Base-by-base conservation (phyloP, 345 rosid genomes). In the Zanthoxylum bungeanum region DNA sequence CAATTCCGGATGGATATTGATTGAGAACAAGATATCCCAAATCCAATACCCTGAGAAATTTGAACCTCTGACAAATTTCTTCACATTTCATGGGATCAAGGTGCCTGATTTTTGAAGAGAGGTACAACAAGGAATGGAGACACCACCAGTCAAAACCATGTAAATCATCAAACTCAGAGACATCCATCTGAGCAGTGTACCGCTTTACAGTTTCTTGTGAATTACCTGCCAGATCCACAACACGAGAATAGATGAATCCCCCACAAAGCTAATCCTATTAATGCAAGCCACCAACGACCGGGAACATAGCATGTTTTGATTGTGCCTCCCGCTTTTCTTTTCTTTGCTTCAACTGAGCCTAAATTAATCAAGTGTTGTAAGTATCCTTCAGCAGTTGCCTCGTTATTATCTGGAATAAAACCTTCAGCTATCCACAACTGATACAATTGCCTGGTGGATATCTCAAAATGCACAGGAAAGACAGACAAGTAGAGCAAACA, bases 391-490 rank as follows among this genome's bases (percentile, higher is more conserved):
- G 68, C 55, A 17, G 33, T 28, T 46, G 22, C 39, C 68, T 64
- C 36, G 17, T 33, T 63, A n/a, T 44, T 64, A 24, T 64, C 55
- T 0, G 17, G 22, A 28, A 44, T 64, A 25, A 64, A 64, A 46
- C 68, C 55, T 46, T 64, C 68, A 16, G 55, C 68, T 27, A 64
- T 64, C 55, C 68, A 64, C 55, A 64, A 6, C 55, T 44, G 55
- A 64, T 44, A 42, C 68, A 64, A 64, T 4, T 64, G 53, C 55
- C 68, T 28, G 4, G 68, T 64, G 68, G 12, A 4, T 21, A 64
- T 40, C n/a, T 40, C 52, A 25, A 5, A 40, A 19, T 3, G 4
- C 6, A 14, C 11, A 14, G 36, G 34, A 25, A 64, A 44, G 24
- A 19, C 55, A 28, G 36, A 4, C 4, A 64, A 8, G 28, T 42